A percentile compares a stretch with the other conserved stretches of the same genome.
phyloP scores from a whole-genome alignment of 2,329 filamentous ascomycete genomes.

The Xylaria multiplex region DNA sequence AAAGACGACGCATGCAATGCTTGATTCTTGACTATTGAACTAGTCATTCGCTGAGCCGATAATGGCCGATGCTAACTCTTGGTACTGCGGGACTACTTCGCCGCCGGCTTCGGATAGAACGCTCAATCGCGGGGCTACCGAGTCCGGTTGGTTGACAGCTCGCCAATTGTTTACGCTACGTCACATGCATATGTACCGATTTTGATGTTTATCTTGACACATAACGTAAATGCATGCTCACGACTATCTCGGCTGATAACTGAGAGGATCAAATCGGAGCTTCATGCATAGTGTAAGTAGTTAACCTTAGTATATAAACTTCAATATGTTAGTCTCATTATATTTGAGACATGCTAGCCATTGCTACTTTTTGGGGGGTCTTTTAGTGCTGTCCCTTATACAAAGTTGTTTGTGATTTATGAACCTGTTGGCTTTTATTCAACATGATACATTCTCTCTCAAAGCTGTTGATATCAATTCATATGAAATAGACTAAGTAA shows the following conservation, averaged over 20 bases:
- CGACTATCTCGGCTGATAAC: not conserved
- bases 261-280: not conserved
- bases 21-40: not conserved
- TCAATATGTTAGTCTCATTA: no score
- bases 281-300: not conserved
- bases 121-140: not conserved
- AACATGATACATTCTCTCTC: not conserved
- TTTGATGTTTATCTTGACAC: not conserved
- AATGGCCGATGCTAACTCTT: constrained; percentile 18
- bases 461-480: not conserved
- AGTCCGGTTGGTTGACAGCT: not conserved
- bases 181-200: not conserved
- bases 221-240: not conserved
- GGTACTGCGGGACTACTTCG: constrained; percentile 21
- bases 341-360: no score
- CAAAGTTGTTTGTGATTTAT: not conserved
- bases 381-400: not conserved
- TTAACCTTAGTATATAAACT: not conserved
- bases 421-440: not conserved
- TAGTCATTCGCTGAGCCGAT: constrained; percentile 22
- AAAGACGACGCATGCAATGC: not conserved
- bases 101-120: constrained; percentile 22
- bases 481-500: not conserved
- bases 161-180: not conserved
- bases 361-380: no score